These are phyloP conservation scores for Peronosclerospora sorghi DNA, from an alignment of 352 stramenopile genomes.

Conservation along the genomic window DNA sequence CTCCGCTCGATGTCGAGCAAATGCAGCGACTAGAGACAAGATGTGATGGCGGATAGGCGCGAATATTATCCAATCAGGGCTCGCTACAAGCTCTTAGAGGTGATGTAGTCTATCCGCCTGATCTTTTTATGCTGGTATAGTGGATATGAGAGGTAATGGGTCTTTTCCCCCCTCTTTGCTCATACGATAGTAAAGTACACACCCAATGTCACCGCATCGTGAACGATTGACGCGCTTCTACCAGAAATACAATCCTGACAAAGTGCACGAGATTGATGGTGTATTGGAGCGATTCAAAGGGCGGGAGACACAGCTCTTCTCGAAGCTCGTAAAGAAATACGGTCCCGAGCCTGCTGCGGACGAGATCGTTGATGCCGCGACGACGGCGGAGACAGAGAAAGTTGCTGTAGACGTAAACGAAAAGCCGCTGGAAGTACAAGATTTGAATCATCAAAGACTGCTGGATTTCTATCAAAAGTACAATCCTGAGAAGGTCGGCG, in stretches of 20 bases:
- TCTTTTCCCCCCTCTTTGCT: no score
- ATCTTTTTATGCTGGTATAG: no score
- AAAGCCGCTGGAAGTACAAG: conserved; percentile 12
- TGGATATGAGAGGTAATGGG: no score
- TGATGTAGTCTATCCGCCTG: no score
- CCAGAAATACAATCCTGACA: conserved; percentile 76
- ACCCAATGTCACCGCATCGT: conserved; percentile 42
- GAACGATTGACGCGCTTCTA: conserved; percentile 76
- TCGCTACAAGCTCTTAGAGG: no score
- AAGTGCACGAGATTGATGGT: conserved; percentile 74
- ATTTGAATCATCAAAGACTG: conserved; percentile 56
- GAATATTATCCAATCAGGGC: no score
- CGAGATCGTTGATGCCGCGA: conserved; percentile 23
- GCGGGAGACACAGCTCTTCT: conserved; percentile 62
- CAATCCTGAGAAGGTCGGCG: conserved; percentile 67
- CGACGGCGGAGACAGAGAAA: conserved; percentile 5
- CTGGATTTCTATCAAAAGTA: conserved; percentile 77
- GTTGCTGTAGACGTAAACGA: conserved; percentile 7
- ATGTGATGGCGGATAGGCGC: no score
- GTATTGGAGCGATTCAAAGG: conserved; percentile 74
- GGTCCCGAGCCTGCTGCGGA: conserved; percentile 50
- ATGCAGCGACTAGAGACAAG: no score
- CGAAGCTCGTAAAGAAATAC: conserved; percentile 74
- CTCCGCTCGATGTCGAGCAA: no score
- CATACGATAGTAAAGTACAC: background rate